Base-by-base conservation (phyloP, 2,329 filamentous ascomycete species). In the Botrytis sinoallii region DNA sequence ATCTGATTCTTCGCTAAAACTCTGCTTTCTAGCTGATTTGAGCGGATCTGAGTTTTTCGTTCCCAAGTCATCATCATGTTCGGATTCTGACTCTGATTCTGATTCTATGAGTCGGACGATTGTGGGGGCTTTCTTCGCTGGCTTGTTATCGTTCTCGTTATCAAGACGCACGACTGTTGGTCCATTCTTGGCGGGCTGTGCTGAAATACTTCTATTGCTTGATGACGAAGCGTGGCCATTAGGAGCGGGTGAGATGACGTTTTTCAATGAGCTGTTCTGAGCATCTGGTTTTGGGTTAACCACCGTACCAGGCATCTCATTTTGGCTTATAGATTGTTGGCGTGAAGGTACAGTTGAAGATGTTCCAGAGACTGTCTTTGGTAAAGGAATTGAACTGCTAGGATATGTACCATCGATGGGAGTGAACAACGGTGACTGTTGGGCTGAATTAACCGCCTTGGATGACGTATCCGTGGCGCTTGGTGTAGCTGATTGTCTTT, bases 61-160 rank as follows among this genome's bases (percentile, higher is more conserved):
- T 42, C 48, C 35, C 22, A 25, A n/a, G 42, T 40, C 44, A 52
- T 25, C 64, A 46, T 68, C 66, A n/a, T 42, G 63, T 73, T 70
- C 71, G 42, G 46, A 72, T 46, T 59, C 71, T n/a, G 20, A 46
- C 70, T 71, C 72, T 22, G 42, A n/a, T 44, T 66, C 71, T 38
- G 76, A 70, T 72, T 78, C 77, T 59, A 74, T 59, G n/a, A 80
- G 70, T 52, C 79, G 74, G 25, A 80, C 79, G 59, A 80, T 70
- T 2, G 79, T 80, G 10, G 78, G 78, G 2, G 76, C 75, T 65
- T 77, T 77, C 44, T 75, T 76, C 8, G 48, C 69, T 55, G 57
- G 70, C 25, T n/a, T 20, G 9, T 52, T 44, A 16, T 35, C 22
- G 25, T 40, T 7, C 9, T 48, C 29, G 14, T 66, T 32, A 52